Evolutionary conservation across 768 basidiomycete species (phyloP).

Genomic region (Kwoniella heveanensis): DNA sequence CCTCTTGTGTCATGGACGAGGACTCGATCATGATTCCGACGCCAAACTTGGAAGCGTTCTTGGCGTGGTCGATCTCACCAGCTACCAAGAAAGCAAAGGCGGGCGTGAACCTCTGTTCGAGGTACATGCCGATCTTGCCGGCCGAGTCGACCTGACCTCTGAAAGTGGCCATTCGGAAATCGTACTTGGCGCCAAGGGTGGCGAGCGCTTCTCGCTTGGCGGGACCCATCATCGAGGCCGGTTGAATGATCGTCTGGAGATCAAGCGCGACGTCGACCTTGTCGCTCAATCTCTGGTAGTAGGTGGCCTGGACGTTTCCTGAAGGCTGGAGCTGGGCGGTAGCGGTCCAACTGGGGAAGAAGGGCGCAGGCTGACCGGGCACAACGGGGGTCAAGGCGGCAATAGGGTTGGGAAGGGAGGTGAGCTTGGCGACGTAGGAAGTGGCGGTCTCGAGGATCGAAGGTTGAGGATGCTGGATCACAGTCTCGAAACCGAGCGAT

Average conservation of each 20-base stretch:
- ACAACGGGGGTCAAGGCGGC: slow-evolving; percentile 36
- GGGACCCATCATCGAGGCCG: slow-evolving; percentile 62
- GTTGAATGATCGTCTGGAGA: slow-evolving; percentile 69
- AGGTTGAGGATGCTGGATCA: slow-evolving; percentile 74
- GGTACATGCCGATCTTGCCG: slow-evolving; percentile 89
- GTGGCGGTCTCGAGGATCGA: slow-evolving; percentile 65
- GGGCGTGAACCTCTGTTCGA: slow-evolving; percentile 95
- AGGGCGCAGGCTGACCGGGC: slow-evolving; percentile 41
- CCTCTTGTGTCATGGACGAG: slow-evolving; percentile 51
- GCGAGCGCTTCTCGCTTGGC: slow-evolving; percentile 85
- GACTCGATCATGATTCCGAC: slow-evolving; percentile 96
- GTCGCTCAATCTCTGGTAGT: slow-evolving; percentile 93
- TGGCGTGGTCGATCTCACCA: slow-evolving; percentile 98
- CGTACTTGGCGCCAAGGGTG: slow-evolving; percentile 93
- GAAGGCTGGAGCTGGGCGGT: slow-evolving; percentile 82
- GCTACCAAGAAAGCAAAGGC: slow-evolving; percentile 90
- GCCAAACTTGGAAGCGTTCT: slow-evolving; percentile 93
- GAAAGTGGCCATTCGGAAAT: slow-evolving; percentile 90
- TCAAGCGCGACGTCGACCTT: slow-evolving; percentile 98
- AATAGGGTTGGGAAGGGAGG: slow-evolving; percentile 50
- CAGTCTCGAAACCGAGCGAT: slow-evolving; percentile 80
- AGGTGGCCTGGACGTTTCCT: slow-evolving; percentile 84
- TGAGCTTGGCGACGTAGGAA: slow-evolving; percentile 57
- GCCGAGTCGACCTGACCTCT: slow-evolving; percentile 91
- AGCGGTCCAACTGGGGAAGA: slow-evolving; percentile 72